These are phyloP conservation scores for Ricinus communis DNA, from an alignment of 345 rosid genomes.

Conservation along the genomic window DNA sequence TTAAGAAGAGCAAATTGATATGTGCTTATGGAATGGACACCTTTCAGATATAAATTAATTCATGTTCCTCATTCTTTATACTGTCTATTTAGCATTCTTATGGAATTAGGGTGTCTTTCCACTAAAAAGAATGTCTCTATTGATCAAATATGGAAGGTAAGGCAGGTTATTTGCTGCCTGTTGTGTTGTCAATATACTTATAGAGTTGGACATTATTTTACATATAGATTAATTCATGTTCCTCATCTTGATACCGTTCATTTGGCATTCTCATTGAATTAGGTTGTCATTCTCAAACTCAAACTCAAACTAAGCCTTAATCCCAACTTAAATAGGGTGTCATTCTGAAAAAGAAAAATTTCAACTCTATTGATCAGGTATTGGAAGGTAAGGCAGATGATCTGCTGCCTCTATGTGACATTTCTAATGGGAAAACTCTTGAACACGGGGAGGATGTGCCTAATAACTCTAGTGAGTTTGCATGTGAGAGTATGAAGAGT, in stretches of 20 bases:
- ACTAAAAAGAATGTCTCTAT: too few relatives aligned
- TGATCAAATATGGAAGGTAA: conserved; percentile 23
- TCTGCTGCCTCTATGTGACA: conserved; percentile 26
- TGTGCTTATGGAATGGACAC: neutral
- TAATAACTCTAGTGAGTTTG: conserved; percentile 23
- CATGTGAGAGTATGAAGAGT: conserved; percentile 25
- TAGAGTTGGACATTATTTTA: neutral
- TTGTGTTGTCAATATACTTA: too few relatives aligned
- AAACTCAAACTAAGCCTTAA: too few relatives aligned
- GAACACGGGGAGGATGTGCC: conserved; percentile 28
- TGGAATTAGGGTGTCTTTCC: too few relatives aligned
- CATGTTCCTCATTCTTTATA: too few relatives aligned
- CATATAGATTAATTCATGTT: conserved; percentile 11
- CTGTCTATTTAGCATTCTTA: too few relatives aligned
- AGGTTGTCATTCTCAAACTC: too few relatives aligned
- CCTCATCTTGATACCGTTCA: conserved; percentile 3
- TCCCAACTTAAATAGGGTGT: conserved; percentile 31
- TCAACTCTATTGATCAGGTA: conserved; percentile 23
- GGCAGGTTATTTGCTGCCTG: conserved; percentile 27
- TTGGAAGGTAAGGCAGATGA: conserved; percentile 36
- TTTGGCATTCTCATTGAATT: conserved; percentile 12
- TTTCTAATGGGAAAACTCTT: conserved; percentile 22
- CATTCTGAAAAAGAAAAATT: conserved; percentile 16
- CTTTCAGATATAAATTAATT: neutral
- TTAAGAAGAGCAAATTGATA: neutral